Evolutionary conservation across 2,329 filamentous ascomycete genomes (phyloP), one percentile per base, ranked within the genome.

Genomic region (Botrytis cinerea): DNA sequence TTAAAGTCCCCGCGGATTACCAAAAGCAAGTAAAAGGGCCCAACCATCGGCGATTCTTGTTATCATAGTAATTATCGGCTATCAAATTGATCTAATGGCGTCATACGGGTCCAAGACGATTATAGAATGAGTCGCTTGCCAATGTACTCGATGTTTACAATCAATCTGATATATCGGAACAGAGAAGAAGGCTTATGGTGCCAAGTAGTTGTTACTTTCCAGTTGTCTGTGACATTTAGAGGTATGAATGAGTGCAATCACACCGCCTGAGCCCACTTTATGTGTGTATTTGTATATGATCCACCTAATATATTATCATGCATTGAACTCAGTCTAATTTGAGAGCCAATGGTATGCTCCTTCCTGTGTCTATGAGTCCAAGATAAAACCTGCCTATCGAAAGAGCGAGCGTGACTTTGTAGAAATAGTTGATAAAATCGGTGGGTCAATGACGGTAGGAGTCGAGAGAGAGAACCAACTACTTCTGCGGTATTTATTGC

Each of bases 141-240:
- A 25, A 8, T 28, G n/a, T 54, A 18, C 2, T 28, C 3, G 14
- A 8, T 18, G 18, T n/a, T 54, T 12, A 28, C 3, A 0, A 28
- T 18, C 16, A 18, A 6, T 3, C 8, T 9, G 2, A 54, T n/a
- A 2, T 4, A 28, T 2, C 16, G 18, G n/a, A 7, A 3, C 1
- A 28, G 14, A 0, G 12, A 1, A 54, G n/a, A 54, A 2, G 6
- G 4, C 2, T 2, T 1, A 9, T 16, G 6, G 14, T 18, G 14
- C 8, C 51, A 4, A n/a, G 0, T 0, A 18, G 25, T 0, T 18
- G 6, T 2, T 28, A 18, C 0, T 18, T 54, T n/a, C 4, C 1
- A 18, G 2, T 54, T 18, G 6, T 18, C 14, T 2, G 51, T 16
- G n/a, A 54, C 12, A 18, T 6, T 28, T 25, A 8, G 25, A 7